Evolutionary conservation across 768 basidiomycete genomes (phyloP), one percentile per base, ranked within the genome.

Genomic region (Kwoniella dendrophila): DNA sequence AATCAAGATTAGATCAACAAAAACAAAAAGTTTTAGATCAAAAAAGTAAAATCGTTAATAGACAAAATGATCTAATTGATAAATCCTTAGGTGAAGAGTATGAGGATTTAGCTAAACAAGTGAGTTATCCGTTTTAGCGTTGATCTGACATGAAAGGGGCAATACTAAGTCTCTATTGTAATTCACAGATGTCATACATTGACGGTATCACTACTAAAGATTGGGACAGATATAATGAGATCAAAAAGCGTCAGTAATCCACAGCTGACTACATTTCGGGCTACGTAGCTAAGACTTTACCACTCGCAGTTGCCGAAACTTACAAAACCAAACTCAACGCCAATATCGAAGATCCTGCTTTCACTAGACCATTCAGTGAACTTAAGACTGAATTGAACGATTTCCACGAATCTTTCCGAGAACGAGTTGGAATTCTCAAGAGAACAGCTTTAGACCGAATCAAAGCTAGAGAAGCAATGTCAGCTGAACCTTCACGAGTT

Each of bases 371-470:
- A 11, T 49, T 70, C 52, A 56, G 55, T 34, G 64, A 64, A 18
- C 60, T 75, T 27, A 64, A 59, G 32, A 67, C 65, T 40, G 74
- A 73, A 27, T 53, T 76, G 36, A 67, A 75, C 48, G 71, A 76
- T 43, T 59, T 63, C 2, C 67, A 67, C 34, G 73, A 64, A 43
- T 70, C 64, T 10, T 78, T 71, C 72, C 53, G 51, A 38, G 67
- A 62, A n/a, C 59, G 68, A 48, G 53, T 75, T 8, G 64, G 57
- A 12, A 67, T 67, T 33, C 45, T 73, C 44, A 68, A 64, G 38
- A 63, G 65, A 27, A 63, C 70, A 18, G 77, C 75, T 6, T 29
- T 64, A 20, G 70, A 72, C 48, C 63, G 67, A 30, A 65, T 71
- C 48, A 70, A 73, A 18, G 71, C 73, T 5, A 56, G 66, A 30